Conservation (phyloP, 2,329 filamentous ascomycete genomes). For the Trichophyton equinum region DNA sequence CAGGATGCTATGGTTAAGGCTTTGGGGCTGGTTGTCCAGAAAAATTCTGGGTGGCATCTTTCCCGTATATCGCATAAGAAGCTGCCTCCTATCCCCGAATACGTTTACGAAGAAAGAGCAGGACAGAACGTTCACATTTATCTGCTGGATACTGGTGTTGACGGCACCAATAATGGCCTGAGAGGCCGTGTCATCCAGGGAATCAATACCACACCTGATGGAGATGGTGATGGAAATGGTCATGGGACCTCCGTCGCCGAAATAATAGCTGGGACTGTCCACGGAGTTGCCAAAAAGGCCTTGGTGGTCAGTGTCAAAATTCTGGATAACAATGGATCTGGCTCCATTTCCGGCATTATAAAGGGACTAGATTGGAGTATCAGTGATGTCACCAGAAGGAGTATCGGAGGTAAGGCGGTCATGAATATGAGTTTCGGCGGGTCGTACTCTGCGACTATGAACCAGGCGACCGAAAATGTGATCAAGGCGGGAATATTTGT, state of each 20-base stretch:
- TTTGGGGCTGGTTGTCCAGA: no score
- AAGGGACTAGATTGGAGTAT: slow-evolving; percentile 35
- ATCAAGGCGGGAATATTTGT: slow-evolving; percentile 28
- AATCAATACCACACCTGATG: slow-evolving; percentile 20
- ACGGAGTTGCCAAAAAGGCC: slow-evolving; percentile 28
- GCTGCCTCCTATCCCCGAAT: slow-evolving; percentile 18
- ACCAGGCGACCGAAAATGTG: slow-evolving; percentile 27
- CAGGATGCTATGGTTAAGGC: no score
- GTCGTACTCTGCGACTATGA: slow-evolving; percentile 24
- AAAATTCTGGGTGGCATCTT: no score
- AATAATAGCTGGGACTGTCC: slow-evolving; percentile 23
- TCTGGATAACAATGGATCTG: slow-evolving; percentile 34
- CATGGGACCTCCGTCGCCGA: slow-evolving; percentile 31
- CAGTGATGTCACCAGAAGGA: slow-evolving; percentile 21
- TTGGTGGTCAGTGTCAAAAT: slow-evolving; percentile 39
- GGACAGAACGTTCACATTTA: slow-evolving; percentile 22
- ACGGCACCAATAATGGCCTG: slow-evolving; percentile 23
- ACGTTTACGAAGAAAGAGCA: slow-evolving; percentile 25
- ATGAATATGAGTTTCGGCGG: slow-evolving; percentile 29
- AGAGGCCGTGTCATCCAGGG: slow-evolving; percentile 25
- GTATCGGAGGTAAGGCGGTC: slow-evolving; percentile 19
- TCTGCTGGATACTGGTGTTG: slow-evolving; percentile 24
- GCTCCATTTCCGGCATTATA: slow-evolving; percentile 36
- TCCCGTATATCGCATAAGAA: slow-evolving; percentile 19
- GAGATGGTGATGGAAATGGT: slow-evolving; percentile 18